Percentiles rank a stretch among this genome's conserved stretches.
These are phyloP conservation scores for Neurospora cerealis DNA, from an alignment of 495 filamentous ascomycete species.

Conservation along the genomic window DNA sequence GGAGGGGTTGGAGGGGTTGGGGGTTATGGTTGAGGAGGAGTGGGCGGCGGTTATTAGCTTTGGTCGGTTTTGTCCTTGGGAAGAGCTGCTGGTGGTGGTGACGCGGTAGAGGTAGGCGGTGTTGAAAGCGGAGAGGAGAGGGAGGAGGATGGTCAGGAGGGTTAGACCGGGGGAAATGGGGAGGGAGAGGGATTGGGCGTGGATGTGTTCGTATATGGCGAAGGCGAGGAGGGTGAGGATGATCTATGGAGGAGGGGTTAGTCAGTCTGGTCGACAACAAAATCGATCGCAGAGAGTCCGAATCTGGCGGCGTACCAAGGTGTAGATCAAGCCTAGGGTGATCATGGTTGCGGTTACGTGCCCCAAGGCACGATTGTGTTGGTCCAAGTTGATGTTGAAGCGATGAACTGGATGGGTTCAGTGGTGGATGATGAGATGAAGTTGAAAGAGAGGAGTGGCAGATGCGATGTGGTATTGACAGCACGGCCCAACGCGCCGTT, in stretches of 20 bases:
- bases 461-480: neutral
- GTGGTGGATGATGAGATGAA: neutral
- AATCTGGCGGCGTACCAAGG: neutral
- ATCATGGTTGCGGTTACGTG: slow-evolving; percentile 1
- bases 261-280: neutral
- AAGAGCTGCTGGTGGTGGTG: neutral
- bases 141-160: slow-evolving; percentile 41
- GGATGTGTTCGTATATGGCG: slow-evolving; percentile 38
- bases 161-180: slow-evolving; percentile 40
- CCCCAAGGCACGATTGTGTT: neutral
- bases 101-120: slow-evolving; percentile 14
- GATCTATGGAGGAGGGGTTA: neutral
- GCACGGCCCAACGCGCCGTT: neutral
- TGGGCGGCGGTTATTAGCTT: neutral
- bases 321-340: neutral
- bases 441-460: neutral
- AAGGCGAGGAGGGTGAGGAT: slow-evolving; percentile 17
- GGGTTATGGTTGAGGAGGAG: slow-evolving; percentile 17
- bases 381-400: neutral
- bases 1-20: slow-evolving; percentile 26
- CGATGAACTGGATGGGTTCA: too few species aligned
- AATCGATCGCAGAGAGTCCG: neutral
- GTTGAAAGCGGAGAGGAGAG: slow-evolving; percentile 37
- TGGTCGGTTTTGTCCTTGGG: neutral
- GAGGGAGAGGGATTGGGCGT: slow-evolving; percentile 36